These are phyloP conservation scores for Claviceps humidiphila DNA, from an alignment of 2,329 filamentous ascomycete genomes.

Conservation along the genomic window DNA sequence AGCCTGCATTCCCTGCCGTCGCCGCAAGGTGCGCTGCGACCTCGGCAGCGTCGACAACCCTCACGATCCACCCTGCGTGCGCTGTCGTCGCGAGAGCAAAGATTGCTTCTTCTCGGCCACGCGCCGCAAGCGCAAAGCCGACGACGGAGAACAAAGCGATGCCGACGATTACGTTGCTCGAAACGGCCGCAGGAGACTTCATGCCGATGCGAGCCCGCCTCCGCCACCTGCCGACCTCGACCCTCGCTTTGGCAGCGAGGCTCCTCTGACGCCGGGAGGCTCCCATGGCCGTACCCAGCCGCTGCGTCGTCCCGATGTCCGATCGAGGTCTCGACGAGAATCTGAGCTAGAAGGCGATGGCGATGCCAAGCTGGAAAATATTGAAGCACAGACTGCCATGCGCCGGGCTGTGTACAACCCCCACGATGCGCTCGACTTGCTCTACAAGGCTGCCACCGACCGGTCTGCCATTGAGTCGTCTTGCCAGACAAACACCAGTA, in stretches of 20 bases:
- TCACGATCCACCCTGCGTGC: constrained; percentile 82
- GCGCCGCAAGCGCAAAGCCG: constrained; percentile 75
- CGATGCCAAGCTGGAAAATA: constrained; percentile 49
- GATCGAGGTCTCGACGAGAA: constrained; percentile 13
- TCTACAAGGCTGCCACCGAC: constrained; percentile 74
- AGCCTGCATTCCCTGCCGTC: constrained; percentile 48
- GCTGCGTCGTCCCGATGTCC: constrained; percentile 43
- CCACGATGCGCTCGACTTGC: constrained; percentile 80
- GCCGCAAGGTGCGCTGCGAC: constrained; percentile 49
- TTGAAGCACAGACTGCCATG: constrained; percentile 53
- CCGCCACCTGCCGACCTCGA: constrained; percentile 29
- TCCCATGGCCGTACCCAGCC: constrained; percentile 54
- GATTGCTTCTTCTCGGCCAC: constrained; percentile 96
- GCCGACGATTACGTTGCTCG: constrained; percentile 56
- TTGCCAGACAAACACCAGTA: constrained; percentile 2
- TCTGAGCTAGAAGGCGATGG: constrained; percentile 37
- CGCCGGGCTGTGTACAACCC: constrained; percentile 69
- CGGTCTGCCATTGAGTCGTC: constrained; percentile 28
- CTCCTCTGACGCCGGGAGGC: constrained; percentile 51
- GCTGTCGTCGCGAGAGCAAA: constrained; percentile 89
- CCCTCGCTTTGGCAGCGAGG: constrained; percentile 33
- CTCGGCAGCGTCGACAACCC: constrained; percentile 78
- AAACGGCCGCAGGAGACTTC: constrained; percentile 58
- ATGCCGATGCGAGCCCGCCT: constrained; percentile 32
- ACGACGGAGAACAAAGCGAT: constrained; percentile 38